phyloP scores from a whole-genome alignment of 2,329 filamentous ascomycete genomes.

The Chrysoporthe puriensis region DNA sequence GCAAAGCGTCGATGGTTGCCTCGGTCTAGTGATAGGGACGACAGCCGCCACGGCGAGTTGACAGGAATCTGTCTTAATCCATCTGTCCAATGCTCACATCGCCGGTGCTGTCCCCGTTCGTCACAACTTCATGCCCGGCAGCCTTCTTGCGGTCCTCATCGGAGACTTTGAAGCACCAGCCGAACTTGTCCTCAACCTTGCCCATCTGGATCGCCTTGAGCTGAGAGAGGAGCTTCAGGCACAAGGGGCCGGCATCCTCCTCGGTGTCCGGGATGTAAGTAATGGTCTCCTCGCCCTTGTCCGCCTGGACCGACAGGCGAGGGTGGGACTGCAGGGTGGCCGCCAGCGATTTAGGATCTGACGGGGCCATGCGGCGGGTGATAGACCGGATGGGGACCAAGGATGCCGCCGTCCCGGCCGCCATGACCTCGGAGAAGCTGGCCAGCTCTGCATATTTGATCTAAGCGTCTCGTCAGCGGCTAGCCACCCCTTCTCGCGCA shows the following conservation, averaged over 20 bases:
- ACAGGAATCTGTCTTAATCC: conserved; percentile 34
- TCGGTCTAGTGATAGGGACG: background rate
- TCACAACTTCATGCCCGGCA: conserved; percentile 33
- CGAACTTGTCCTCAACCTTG: conserved; percentile 74
- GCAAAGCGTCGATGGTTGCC: background rate
- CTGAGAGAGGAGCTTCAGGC: conserved; percentile 71
- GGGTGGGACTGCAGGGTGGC: conserved; percentile 40
- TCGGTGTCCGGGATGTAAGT: conserved; percentile 58
- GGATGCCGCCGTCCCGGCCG: conserved; percentile 88
- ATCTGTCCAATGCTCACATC: conserved; percentile 40
- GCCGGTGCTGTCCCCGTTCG: conserved; percentile 34
- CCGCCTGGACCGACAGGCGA: conserved; percentile 40
- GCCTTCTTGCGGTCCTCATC: conserved; percentile 50
- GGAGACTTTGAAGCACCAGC: conserved; percentile 64
- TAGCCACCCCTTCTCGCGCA: background rate
- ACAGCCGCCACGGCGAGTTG: background rate
- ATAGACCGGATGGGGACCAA: conserved; percentile 92
- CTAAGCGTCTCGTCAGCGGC: conserved; percentile 40
- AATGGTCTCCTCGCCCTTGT: conserved; percentile 52
- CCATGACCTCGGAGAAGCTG: conserved; percentile 74
- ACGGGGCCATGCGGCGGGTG: conserved; percentile 60
- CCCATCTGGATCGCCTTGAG: conserved; percentile 87
- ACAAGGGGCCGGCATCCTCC: conserved; percentile 75
- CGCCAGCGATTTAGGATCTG: conserved; percentile 45
- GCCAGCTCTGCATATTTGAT: conserved; percentile 66